phyloP scores from a whole-genome alignment of 441 rosid species.

The Lagerstroemia fauriei region DNA sequence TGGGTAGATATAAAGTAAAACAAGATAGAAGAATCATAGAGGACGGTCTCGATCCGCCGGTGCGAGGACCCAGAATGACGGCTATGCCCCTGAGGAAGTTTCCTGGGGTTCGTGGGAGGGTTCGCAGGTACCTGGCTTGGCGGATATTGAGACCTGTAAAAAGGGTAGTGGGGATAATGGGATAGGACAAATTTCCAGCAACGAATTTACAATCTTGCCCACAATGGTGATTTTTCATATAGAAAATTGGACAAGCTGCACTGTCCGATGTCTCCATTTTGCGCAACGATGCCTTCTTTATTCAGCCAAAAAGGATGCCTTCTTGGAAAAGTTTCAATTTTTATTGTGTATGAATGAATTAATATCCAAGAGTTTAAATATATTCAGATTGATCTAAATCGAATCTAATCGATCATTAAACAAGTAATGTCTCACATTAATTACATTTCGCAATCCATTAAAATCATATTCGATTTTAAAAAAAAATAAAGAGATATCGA shows the following conservation, averaged over 20 bases:
- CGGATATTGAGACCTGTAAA: background rate
- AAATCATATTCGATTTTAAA: no score
- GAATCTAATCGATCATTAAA: no score
- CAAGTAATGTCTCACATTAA: no score
- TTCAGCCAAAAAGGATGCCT: no score
- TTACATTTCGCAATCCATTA: no score
- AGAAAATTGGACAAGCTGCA: background rate
- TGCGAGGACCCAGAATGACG: background rate
- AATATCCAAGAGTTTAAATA: no score
- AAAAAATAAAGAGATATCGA: no score
- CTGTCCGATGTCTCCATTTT: background rate
- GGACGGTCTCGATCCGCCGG: background rate
- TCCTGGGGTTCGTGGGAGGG: background rate
- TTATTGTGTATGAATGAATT: no score
- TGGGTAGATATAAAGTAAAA: no score
- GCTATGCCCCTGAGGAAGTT: background rate
- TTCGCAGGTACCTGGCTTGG: background rate
- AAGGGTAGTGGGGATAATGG: constrained; percentile 6
- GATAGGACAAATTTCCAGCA: constrained; percentile 3
- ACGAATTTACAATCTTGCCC: background rate
- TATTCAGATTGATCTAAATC: no score
- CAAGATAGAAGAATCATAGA: no score
- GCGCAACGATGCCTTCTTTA: background rate
- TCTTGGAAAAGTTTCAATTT: background rate
- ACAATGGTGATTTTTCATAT: background rate